Evolutionary conservation across 345 rosid species (phyloP).

Genomic region (Heritiera fomes): DNA sequence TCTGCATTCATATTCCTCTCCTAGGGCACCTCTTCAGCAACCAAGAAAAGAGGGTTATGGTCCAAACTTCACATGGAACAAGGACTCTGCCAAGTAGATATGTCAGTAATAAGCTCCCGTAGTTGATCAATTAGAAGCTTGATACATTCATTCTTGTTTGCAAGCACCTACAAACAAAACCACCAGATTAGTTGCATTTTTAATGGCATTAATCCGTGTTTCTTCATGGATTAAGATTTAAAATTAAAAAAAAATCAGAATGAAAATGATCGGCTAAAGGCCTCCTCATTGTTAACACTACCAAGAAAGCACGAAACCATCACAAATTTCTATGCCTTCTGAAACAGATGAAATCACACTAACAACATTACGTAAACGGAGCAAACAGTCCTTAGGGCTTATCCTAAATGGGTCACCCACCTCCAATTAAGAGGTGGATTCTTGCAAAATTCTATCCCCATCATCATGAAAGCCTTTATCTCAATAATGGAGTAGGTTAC

Average conservation of each 20-base stretch:
- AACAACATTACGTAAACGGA: not conserved
- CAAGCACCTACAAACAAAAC: slow-evolving; percentile 61
- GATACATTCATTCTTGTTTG: slow-evolving; percentile 63
- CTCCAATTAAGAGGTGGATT: not conserved
- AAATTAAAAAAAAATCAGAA: not conserved
- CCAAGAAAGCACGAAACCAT: not conserved
- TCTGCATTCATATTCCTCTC: slow-evolving; percentile 3
- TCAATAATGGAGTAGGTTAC: no score
- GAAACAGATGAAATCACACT: not conserved
- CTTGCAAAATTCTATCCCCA: not conserved
- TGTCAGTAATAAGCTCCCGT: slow-evolving; percentile 69
- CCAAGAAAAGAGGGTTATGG: not conserved
- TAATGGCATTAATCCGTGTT: not conserved
- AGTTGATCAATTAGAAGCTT: slow-evolving; percentile 82
- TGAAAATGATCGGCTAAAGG: not conserved
- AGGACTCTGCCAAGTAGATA: slow-evolving; percentile 95
- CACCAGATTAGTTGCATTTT: not conserved
- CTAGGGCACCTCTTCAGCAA: slow-evolving; percentile 2
- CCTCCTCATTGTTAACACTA: not conserved
- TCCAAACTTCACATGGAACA: slow-evolving; percentile 47
- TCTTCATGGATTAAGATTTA: slow-evolving; percentile 1
- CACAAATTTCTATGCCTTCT: not conserved
- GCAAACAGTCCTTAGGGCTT: not conserved
- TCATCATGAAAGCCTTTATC: no score
- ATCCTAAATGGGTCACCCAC: not conserved